Percentiles rank a stretch among this genome's conserved stretches.
phyloP scores from a whole-genome alignment of 2,329 filamentous ascomycete genomes.

The Alternaria longipes region DNA sequence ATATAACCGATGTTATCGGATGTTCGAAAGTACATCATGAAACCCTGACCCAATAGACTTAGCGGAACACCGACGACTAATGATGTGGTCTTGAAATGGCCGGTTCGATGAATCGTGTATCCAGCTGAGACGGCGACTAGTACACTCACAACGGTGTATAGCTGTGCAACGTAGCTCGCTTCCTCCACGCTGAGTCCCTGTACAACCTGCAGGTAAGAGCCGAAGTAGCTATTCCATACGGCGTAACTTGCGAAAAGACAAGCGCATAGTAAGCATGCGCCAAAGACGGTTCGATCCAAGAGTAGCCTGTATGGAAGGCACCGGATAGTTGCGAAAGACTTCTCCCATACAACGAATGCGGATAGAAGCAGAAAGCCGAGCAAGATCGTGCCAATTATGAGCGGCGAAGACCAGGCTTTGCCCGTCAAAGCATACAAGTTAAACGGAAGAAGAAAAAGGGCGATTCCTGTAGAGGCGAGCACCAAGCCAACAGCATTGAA shows the following conservation, averaged over 20 bases:
- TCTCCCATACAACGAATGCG: slow-evolving; percentile 50
- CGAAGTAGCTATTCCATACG: slow-evolving; percentile 50
- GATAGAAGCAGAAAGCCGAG: slow-evolving; percentile 20
- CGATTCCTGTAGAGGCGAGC: slow-evolving; percentile 66
- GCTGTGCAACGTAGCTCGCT: slow-evolving; percentile 47
- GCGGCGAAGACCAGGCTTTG: slow-evolving; percentile 31
- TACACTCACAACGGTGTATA: slow-evolving; percentile 42
- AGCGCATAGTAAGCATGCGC: slow-evolving; percentile 60
- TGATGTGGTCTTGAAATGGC: slow-evolving; percentile 28
- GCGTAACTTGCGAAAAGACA: slow-evolving; percentile 37
- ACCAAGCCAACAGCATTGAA: slow-evolving; percentile 71
- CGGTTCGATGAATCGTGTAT: slow-evolving; percentile 23
- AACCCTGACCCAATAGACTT: slow-evolving; percentile 29
- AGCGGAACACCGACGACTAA: slow-evolving; percentile 31
- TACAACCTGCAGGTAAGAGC: slow-evolving; percentile 52
- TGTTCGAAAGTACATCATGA: slow-evolving; percentile 43
- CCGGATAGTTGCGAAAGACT: slow-evolving; percentile 44
- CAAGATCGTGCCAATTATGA: slow-evolving; percentile 45
- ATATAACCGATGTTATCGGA: slow-evolving; percentile 39
- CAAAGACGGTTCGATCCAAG: slow-evolving; percentile 54
- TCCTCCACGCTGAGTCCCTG: slow-evolving; percentile 29
- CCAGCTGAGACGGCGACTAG: slow-evolving; percentile 22
- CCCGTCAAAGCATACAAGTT: slow-evolving; percentile 51
- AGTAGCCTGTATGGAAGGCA: slow-evolving; percentile 53
- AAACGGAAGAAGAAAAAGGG: slow-evolving; percentile 74